Percentiles rank a stretch among this genome's conserved stretches.
Evolutionary conservation across 75 land plant species (phyloP).

Genomic region (Selaginella moellendorffii): DNA sequence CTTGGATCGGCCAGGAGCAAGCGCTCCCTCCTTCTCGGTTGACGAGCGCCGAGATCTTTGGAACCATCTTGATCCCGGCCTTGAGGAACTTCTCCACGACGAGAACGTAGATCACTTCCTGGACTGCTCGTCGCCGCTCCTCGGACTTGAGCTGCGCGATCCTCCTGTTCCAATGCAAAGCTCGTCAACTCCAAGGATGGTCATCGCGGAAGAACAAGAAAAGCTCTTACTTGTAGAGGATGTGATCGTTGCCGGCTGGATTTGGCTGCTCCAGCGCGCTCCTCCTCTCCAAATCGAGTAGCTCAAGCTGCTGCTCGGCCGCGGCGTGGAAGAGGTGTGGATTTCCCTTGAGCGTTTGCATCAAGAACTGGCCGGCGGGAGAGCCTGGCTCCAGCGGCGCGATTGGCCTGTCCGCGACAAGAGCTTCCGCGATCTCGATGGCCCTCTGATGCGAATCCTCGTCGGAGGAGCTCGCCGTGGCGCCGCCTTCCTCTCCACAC

Average conservation of each 20-base stretch:
- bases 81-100: conserved; percentile 54
- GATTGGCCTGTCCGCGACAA: too few species aligned
- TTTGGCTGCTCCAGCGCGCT: conserved; percentile 16
- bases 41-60: conserved; percentile 22
- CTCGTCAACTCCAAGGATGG: not conserved
- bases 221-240: conserved; percentile 36
- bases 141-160: conserved; percentile 68
- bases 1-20: conserved; percentile 42
- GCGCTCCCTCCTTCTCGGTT: conserved; percentile 25
- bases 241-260: conserved; percentile 29
- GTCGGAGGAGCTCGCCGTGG: too few species aligned
- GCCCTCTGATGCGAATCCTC: too few species aligned
- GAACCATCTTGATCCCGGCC: conserved; percentile 35
- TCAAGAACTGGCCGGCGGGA: conserved; percentile 45
- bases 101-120: conserved; percentile 65
- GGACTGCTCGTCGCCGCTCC: conserved; percentile 41
- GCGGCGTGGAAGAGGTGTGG: conserved; percentile 57
- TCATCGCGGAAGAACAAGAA: not conserved
- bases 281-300: conserved; percentile 22
- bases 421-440: too few species aligned
- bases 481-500: too few species aligned
- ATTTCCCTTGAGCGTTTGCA: conserved; percentile 32
- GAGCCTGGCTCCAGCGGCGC: conserved; percentile 51
- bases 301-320: conserved; percentile 49
- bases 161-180: conserved; percentile 43